A percentile compares a stretch with the other conserved stretches of the same genome.
Evolutionary conservation across 345 rosid genomes (phyloP).

Genomic region (Reutealis trisperma): DNA sequence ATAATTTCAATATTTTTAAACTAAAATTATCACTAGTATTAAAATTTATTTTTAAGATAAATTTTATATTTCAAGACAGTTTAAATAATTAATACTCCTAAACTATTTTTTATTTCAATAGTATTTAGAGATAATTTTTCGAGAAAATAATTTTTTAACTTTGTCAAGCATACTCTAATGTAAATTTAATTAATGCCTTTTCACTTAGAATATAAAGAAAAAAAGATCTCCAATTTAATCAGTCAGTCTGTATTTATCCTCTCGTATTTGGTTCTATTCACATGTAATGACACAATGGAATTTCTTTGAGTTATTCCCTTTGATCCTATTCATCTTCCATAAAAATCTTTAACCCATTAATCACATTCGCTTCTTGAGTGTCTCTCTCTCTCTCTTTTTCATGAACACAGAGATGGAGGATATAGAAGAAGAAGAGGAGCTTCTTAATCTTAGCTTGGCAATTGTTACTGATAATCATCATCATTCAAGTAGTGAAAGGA

Average conservation of each 20-base stretch:
- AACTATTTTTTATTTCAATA: no score
- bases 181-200: no score
- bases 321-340: conserved; percentile 18
- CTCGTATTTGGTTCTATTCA: conserved; percentile 24
- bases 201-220: background rate
- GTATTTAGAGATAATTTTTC: no score
- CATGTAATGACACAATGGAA: conserved; percentile 38
- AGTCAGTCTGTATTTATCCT: background rate
- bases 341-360: conserved; percentile 16
- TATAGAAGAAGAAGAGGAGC: conserved; percentile 36
- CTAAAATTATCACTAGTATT: no score
- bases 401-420: conserved; percentile 25
- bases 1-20: no score
- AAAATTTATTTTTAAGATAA: no score
- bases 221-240: background rate
- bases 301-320: conserved; percentile 35
- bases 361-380: background rate
- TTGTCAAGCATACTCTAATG: no score
- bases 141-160: no score
- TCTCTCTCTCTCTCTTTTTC: conserved; percentile 3
- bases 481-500: conserved; percentile 5
- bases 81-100: no score
- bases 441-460: conserved; percentile 52
- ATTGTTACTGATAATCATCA: conserved; percentile 26
- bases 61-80: no score